Conservation (phyloP, 2,329 filamentous ascomycete species). For the Nectriaceae sp. region DNA sequence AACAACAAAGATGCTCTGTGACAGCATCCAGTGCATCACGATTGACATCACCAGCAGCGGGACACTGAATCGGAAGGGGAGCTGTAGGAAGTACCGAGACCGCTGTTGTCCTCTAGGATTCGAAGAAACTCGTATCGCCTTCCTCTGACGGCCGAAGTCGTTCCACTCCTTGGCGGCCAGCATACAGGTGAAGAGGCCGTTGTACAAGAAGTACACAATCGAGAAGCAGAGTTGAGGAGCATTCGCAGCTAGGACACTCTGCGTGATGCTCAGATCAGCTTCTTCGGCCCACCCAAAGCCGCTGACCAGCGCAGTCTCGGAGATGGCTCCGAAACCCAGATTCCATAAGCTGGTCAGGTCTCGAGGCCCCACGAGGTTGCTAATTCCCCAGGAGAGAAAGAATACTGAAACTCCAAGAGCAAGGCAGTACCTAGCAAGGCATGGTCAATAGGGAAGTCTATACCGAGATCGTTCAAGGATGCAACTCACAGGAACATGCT, state of each 20-base stretch:
- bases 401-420: constrained; percentile 2
- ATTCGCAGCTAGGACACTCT: constrained; percentile 5
- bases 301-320: constrained; percentile 2
- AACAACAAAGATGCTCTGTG: too few species aligned
- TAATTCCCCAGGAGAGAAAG: constrained; percentile 4
- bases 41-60: too few species aligned
- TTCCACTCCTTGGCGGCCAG: constrained; percentile 11
- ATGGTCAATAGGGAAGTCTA: too few species aligned
- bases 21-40: too few species aligned
- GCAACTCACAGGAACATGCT: too few species aligned
- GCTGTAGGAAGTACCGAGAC: too few species aligned
- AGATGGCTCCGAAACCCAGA: constrained; percentile 8
- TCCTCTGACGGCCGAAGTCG: constrained; percentile 6
- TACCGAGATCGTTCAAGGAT: too few species aligned
- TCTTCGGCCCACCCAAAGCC: neutral
- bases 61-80: too few species aligned
- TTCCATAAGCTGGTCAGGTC: constrained; percentile 4
- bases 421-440: too few species aligned
- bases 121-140: constrained; percentile 3
- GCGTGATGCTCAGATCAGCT: neutral
- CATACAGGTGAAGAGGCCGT: constrained; percentile 11
- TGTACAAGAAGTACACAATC: constrained; percentile 11
- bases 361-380: neutral
- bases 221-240: constrained; percentile 11
- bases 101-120: constrained; percentile 4